Percentiles rank a stretch among this genome's conserved stretches.
Conservation (phyloP, 352 stramenopile genomes). For the Phytophthora niederhauseri region DNA sequence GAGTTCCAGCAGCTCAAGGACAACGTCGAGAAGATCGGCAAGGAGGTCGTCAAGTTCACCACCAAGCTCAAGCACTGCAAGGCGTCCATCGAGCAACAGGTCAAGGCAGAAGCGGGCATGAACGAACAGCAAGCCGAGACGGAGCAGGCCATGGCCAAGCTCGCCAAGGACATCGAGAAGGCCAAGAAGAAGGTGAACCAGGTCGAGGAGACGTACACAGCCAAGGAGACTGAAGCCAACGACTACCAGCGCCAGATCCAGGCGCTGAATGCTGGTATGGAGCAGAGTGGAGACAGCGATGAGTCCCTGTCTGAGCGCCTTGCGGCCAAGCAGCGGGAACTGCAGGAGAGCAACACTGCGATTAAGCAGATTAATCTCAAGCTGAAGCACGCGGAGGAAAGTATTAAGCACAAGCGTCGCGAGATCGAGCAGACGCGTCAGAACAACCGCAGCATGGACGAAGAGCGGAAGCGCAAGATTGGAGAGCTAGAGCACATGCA, state of each 20-base stretch:
- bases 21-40: slow-evolving; percentile 78
- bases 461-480: slow-evolving; percentile 68
- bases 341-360: slow-evolving; percentile 79
- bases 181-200: slow-evolving; percentile 67
- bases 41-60: slow-evolving; percentile 85
- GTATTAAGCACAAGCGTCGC: slow-evolving; percentile 73
- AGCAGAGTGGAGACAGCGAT: slow-evolving; percentile 72
- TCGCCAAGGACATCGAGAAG: slow-evolving; percentile 86
- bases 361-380: slow-evolving; percentile 95
- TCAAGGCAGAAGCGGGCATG: slow-evolving; percentile 63
- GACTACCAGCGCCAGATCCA: slow-evolving; percentile 88
- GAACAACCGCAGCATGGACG: slow-evolving; percentile 78
- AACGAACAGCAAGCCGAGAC: slow-evolving; percentile 80
- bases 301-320: slow-evolving; percentile 81
- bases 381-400: slow-evolving; percentile 93
- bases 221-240: slow-evolving; percentile 69
- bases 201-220: slow-evolving; percentile 48
- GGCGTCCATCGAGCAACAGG: slow-evolving; percentile 69
- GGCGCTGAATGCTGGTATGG: slow-evolving; percentile 86
- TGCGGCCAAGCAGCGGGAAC: slow-evolving; percentile 75
- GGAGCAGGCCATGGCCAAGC: slow-evolving; percentile 73
- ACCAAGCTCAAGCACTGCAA: slow-evolving; percentile 84
- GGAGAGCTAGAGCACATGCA: slow-evolving; percentile 72
- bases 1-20: slow-evolving; percentile 86
- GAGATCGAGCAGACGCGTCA: slow-evolving; percentile 74